phyloP scores from a whole-genome alignment of 441 rosid genomes.

The Daphne laureola region DNA sequence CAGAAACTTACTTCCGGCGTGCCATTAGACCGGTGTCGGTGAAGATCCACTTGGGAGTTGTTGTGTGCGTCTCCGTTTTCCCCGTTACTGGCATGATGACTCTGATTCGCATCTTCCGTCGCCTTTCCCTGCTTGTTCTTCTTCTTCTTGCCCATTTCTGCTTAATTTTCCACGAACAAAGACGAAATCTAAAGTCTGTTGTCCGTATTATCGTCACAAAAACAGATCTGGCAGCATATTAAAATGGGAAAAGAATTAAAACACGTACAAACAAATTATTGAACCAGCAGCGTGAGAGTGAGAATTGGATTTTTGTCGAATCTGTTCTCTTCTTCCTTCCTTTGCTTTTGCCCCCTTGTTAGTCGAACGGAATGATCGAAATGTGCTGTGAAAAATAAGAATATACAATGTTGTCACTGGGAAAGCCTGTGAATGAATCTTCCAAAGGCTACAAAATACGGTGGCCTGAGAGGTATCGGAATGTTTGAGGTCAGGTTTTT shows the following conservation, averaged over 20 bases:
- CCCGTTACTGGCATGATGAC: conserved; percentile 20
- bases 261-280: background rate
- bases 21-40: conserved; percentile 24
- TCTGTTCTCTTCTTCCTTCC: background rate
- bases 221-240: background rate
- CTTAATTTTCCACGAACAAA: background rate
- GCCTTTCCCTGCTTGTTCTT: conserved; percentile 26
- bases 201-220: background rate
- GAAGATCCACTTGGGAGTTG: conserved; percentile 11
- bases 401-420: too few species aligned
- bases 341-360: background rate
- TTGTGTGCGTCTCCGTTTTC: conserved; percentile 15
- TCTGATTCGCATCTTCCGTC: conserved; percentile 26
- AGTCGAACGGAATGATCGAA: too few species aligned
- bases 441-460: background rate
- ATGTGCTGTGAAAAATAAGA: too few species aligned
- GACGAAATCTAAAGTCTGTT: background rate
- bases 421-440: background rate
- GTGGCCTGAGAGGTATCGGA: background rate
- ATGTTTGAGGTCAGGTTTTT: background rate
- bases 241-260: background rate
- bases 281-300: background rate
- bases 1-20: conserved; percentile 28
- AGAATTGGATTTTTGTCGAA: background rate
- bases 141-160: conserved; percentile 51